Evolutionary conservation across 2,329 filamentous ascomycete genomes (phyloP).

Genomic region (Cladosporium halotolerans): DNA sequence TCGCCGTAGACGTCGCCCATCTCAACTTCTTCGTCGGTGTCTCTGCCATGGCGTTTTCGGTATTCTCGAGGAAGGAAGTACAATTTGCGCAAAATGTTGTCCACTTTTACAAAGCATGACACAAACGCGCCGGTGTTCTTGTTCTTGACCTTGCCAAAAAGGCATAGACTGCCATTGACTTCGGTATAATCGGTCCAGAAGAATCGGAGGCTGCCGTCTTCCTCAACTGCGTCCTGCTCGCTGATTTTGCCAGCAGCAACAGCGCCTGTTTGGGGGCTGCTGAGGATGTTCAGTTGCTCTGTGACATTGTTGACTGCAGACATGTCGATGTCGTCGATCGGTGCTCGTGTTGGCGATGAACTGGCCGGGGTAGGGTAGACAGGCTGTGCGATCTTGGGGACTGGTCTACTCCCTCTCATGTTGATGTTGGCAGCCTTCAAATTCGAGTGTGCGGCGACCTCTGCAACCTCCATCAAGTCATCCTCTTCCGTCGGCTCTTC

Average conservation of each 20-base stretch:
- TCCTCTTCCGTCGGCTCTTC: conserved; percentile 67
- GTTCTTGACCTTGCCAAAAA: conserved; percentile 94
- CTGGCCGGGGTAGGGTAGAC: conserved; percentile 64
- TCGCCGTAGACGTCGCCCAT: conserved; percentile 90
- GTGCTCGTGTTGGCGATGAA: conserved; percentile 65
- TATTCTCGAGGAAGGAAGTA: conserved; percentile 81
- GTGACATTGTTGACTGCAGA: conserved; percentile 85
- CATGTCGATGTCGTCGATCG: conserved; percentile 57
- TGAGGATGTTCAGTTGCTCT: conserved; percentile 77
- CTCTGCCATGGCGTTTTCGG: conserved; percentile 53
- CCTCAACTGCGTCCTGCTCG: conserved; percentile 79
- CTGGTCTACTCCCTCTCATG: conserved; percentile 70
- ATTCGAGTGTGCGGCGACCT: conserved; percentile 59
- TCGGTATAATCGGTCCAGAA: conserved; percentile 98
- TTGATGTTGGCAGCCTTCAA: conserved; percentile 70
- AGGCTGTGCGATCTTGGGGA: conserved; percentile 64
- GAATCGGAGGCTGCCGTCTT: conserved; percentile 84
- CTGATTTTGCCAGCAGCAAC: conserved; percentile 71
- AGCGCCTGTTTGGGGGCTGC: conserved; percentile 63
- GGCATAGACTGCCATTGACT: conserved; percentile 79
- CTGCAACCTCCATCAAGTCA: conserved; percentile 77
- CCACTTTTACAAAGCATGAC: conserved; percentile 92
- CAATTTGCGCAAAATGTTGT: conserved; percentile 87
- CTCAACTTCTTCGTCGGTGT: conserved; percentile 70
- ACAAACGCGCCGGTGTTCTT: conserved; percentile 72